Evolutionary conservation across 192 early-diverging fungal genomes (phyloP).

Genomic region (Diversispora eburnea): DNA sequence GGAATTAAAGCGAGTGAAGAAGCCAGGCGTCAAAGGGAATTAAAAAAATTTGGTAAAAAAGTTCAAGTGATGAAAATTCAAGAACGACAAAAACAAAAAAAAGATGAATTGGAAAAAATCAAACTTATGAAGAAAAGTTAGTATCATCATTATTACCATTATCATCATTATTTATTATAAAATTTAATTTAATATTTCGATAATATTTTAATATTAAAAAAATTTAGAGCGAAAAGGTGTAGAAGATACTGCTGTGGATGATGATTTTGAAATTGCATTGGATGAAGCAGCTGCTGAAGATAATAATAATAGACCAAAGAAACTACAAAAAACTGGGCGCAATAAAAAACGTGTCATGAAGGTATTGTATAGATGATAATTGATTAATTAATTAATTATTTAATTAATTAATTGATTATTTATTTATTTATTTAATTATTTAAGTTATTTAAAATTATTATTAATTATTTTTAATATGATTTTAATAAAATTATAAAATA

Average conservation of each 20-base stretch:
- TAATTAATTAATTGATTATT: no score
- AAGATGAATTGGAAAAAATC: constrained; percentile 87
- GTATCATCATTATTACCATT: not conserved
- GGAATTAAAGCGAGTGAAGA: constrained; percentile 77
- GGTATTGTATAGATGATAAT: constrained; percentile 24
- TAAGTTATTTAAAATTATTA: not conserved
- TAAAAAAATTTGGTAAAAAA: constrained; percentile 97
- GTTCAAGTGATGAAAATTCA: constrained; percentile 89
- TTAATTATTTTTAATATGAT: constrained; percentile 12
- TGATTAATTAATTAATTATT: not conserved
- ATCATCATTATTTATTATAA: not conserved
- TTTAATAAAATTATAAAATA: constrained; percentile 5
- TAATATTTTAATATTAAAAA: not conserved
- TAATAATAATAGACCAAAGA: not conserved
- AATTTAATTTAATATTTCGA: not conserved
- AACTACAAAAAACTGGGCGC: constrained; percentile 1
- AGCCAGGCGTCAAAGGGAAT: constrained; percentile 80
- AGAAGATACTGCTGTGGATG: constrained; percentile 47
- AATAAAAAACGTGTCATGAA: constrained; percentile 13
- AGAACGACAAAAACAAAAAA: constrained; percentile 85
- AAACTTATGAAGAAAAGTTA: constrained; percentile 83
- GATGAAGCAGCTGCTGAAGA: constrained; percentile 41
- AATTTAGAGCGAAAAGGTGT: constrained; percentile 52
- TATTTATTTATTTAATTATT: not conserved
- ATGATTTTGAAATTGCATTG: constrained; percentile 72